Base-by-base conservation (phyloP, 2,329 filamentous ascomycete genomes). In the Leptographium procerum region DNA sequence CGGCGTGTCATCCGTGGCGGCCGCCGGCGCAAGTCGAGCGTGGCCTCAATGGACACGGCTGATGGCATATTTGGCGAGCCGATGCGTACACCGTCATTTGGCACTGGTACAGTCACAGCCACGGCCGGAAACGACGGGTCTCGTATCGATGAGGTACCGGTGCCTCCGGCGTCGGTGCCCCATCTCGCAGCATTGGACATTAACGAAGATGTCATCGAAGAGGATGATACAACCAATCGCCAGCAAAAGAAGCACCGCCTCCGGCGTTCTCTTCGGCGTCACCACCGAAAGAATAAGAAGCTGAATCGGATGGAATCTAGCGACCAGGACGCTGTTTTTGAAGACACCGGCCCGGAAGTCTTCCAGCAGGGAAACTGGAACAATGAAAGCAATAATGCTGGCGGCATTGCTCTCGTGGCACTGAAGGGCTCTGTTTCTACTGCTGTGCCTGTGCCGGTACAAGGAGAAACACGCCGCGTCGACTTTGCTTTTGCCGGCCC, bases 1-100 rank as follows among this genome's bases (percentile, higher is more conserved):
- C 75, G 82, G 57, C 84, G 83, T 57, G 81, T 89, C 65, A 66
- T 64, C 61, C 54, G 61, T 51, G 60, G 54, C 13, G 56, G 64
- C 55, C 58, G 55, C 50, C 34, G 86, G 70, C 87, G 84, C 2
- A 87, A 82, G 65, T 76, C 76, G 50, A 85, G 81, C 66, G 85
- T 82, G 31, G 84, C 80, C 4, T 68, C 66, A 24, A 81, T 82
- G 61, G 86, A 89, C 16, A 82, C 78, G 2, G 65, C 67, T 19
- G 68, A 71, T 4, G 59, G 55, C n/a, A 22, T 57, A 3, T 52
- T 60, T 31, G 65, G 62, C 9, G 65, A 62, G 22, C 62, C 64
- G 8, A 72, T 69, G 13, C 71, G 72, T 4, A 71, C 72, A 7
- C 70, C 74, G 0, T 79, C 77, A 1, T 71, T 75, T 48, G 73